Percentiles rank a stretch among this genome's conserved stretches.
Evolutionary conservation across 1,284 basidiomycete species (phyloP).

Genomic region (Heterobasidion parviporum): DNA sequence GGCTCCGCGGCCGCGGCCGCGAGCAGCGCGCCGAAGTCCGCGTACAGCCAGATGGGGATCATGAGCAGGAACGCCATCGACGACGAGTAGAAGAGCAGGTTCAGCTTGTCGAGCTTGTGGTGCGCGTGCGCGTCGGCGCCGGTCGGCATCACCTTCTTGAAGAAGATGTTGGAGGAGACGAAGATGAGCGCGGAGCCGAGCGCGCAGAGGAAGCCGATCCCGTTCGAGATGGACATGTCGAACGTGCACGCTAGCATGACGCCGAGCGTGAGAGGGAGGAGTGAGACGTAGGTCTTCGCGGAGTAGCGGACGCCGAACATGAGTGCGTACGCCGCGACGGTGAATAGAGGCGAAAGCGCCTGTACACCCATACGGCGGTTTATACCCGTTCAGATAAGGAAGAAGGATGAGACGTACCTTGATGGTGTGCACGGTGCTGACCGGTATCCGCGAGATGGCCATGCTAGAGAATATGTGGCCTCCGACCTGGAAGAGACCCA

Average conservation of each 20-base stretch:
- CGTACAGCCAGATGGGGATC: constrained; percentile 90
- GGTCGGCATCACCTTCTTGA: constrained; percentile 95
- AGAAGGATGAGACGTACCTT: constrained; percentile 56
- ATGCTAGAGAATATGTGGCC: constrained; percentile 97
- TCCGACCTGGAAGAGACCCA: constrained; percentile 93
- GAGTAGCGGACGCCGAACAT: constrained; percentile 94
- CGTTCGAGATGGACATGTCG: constrained; percentile 81
- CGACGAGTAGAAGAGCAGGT: constrained; percentile 94
- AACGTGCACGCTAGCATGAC: constrained; percentile 98
- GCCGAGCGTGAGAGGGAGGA: constrained; percentile 90
- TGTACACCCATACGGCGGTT: constrained; percentile 23
- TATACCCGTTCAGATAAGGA: neutral
- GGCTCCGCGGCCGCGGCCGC: constrained; percentile 28
- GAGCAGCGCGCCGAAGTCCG: constrained; percentile 68
- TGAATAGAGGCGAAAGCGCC: constrained; percentile 96
- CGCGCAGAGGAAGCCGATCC: constrained; percentile 79
- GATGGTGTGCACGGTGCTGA: constrained; percentile 98
- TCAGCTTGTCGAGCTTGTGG: constrained; percentile 93
- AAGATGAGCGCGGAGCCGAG: constrained; percentile 94
- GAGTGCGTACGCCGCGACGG: constrained; percentile 88
- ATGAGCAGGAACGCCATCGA: constrained; percentile 90
- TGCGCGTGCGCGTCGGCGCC: constrained; percentile 36
- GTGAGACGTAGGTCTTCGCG: constrained; percentile 83
- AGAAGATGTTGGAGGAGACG: constrained; percentile 97
- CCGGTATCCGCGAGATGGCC: constrained; percentile 92